A percentile compares a stretch with the other conserved stretches of the same genome.
Conservation (phyloP, 192 early-diverging fungal genomes). For the Umbelopsis sp. region DNA sequence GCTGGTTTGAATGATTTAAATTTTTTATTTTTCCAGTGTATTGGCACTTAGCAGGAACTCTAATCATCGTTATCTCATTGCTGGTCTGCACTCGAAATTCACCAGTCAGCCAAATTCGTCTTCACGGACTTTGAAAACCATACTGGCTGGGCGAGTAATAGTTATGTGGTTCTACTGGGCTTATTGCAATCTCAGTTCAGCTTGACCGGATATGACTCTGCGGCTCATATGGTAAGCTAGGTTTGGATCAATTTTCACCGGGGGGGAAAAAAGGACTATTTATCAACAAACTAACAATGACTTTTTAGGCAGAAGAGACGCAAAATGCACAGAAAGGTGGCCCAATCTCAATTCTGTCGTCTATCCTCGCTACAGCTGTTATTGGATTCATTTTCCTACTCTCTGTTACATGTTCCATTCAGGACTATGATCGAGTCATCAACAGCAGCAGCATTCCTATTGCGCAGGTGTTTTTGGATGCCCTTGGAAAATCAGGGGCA, state of each 20-base stretch:
- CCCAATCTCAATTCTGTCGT: constrained; percentile 35
- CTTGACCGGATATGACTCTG: constrained; percentile 30
- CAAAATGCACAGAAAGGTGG: constrained; percentile 39
- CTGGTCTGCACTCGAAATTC: constrained; percentile 24
- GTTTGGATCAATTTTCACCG: no score
- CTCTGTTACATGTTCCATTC: constrained; percentile 38
- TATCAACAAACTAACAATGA: no score
- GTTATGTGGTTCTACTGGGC: constrained; percentile 28
- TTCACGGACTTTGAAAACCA: constrained; percentile 42
- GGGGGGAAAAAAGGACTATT: no score
- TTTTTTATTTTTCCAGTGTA: constrained; percentile 23
- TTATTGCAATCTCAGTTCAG: constrained; percentile 38
- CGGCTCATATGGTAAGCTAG: neutral
- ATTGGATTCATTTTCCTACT: constrained; percentile 37
- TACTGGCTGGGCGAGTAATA: constrained; percentile 28
- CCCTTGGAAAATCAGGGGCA: constrained; percentile 37
- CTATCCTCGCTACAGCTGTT: constrained; percentile 32
- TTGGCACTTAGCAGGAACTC: constrained; percentile 39
- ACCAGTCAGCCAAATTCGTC: constrained; percentile 28
- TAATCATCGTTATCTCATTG: constrained; percentile 33
- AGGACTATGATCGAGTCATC: constrained; percentile 36
- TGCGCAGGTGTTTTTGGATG: constrained; percentile 42
- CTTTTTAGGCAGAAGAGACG: constrained; percentile 41
- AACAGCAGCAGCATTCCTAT: constrained; percentile 21
- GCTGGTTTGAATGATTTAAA: neutral